These are phyloP conservation scores for Penicillium sp. DNA, from an alignment of 2,329 filamentous ascomycete species.

Conservation along the genomic window DNA sequence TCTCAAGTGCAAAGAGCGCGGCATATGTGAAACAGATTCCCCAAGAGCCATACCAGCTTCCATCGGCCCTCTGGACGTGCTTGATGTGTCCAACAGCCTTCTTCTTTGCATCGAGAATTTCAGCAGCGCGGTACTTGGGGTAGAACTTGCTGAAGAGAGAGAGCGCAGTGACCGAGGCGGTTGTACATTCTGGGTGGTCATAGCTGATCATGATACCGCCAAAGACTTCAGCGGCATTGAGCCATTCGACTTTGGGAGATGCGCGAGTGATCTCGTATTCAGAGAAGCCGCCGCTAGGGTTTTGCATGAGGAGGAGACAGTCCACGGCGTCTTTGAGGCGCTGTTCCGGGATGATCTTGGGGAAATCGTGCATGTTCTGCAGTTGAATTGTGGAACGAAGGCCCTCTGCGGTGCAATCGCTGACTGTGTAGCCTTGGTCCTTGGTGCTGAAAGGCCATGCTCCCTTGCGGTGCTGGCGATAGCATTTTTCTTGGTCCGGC, in stretches of 20 bases:
- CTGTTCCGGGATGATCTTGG: slow-evolving; percentile 70
- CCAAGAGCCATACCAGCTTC: slow-evolving; percentile 98
- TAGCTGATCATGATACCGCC: slow-evolving; percentile 98
- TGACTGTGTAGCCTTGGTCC: slow-evolving; percentile 91
- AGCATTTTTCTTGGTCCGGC: slow-evolving; percentile 73
- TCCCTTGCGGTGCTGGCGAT: slow-evolving; percentile 87
- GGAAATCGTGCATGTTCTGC: slow-evolving; percentile 76
- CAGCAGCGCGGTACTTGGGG: slow-evolving; percentile 73
- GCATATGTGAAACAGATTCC: slow-evolving; percentile 98
- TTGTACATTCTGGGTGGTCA: slow-evolving; percentile 97
- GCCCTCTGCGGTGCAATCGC: slow-evolving; percentile 90
- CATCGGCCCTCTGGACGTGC: slow-evolving; percentile 72
- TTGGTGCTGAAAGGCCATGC: slow-evolving; percentile 95
- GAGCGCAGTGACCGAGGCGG: slow-evolving; percentile 85
- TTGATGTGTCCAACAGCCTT: slow-evolving; percentile 83
- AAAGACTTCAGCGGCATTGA: slow-evolving; percentile 97
- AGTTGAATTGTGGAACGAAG: slow-evolving; percentile 83
- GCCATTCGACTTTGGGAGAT: slow-evolving; percentile 73
- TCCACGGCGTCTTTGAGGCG: slow-evolving; percentile 87
- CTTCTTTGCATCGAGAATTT: slow-evolving; percentile 72
- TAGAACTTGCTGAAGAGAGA: slow-evolving; percentile 79
- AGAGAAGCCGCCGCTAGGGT: slow-evolving; percentile 78
- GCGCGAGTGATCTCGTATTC: slow-evolving; percentile 87
- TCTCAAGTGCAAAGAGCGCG: slow-evolving; percentile 92
- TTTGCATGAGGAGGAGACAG: slow-evolving; percentile 89